Evolutionary conservation across 2,329 filamentous ascomycete genomes (phyloP).

Genomic region (Neonectria coccinea): DNA sequence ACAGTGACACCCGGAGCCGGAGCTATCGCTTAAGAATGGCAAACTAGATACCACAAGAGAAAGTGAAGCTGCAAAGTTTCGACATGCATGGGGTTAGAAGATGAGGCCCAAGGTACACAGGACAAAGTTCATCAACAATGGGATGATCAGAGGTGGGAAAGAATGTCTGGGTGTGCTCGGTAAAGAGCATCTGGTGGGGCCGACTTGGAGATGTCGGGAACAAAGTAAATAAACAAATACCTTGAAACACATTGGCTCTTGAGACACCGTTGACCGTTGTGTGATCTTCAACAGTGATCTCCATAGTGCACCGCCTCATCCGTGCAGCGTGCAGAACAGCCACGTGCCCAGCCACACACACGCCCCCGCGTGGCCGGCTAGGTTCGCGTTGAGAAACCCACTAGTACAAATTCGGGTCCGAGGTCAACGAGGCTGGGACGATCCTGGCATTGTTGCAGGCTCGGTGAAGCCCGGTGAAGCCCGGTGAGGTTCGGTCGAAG

Average conservation of each 20-base stretch:
- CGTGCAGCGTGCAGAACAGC: not conserved
- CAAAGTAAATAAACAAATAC: constrained; percentile 4
- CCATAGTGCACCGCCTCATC: constrained; percentile 25
- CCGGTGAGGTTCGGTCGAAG: not conserved
- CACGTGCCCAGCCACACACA: constrained; percentile 26
- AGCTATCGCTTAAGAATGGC: not conserved
- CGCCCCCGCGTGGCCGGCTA: not conserved
- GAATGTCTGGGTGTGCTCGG: constrained; percentile 6
- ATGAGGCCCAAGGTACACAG: constrained; percentile 1
- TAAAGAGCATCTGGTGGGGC: not conserved
- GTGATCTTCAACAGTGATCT: too few species aligned
- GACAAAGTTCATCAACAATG: constrained; percentile 7
- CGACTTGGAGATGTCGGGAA: not conserved
- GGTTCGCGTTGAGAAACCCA: constrained; percentile 8
- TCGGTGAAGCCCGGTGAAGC: not conserved
- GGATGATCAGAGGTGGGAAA: not conserved
- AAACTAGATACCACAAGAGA: constrained; percentile 14
- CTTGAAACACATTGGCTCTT: not conserved
- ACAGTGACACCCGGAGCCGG: not conserved
- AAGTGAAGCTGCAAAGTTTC: constrained; percentile 1
- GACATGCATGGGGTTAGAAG: not conserved
- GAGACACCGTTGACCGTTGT: not conserved
- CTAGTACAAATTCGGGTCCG: constrained; percentile 27
- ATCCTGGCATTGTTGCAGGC: too few species aligned
- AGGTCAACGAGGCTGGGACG: constrained; percentile 23